Evolutionary conservation across 116 monocot genomes (phyloP).

Genomic region (Dioscorea cayenensis): DNA sequence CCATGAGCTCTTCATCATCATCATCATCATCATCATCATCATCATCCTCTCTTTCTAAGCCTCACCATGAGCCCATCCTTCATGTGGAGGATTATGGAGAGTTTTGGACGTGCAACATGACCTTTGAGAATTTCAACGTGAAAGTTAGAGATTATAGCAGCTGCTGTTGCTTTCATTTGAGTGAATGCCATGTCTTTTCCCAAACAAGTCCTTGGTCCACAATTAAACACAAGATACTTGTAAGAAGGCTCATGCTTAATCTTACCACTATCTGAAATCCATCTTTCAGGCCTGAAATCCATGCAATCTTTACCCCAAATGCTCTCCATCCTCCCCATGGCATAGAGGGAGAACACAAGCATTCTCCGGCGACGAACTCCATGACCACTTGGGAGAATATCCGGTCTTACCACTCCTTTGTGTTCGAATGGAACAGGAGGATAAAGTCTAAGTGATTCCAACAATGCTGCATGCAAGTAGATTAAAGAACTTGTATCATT

Average conservation of each 20-base stretch:
- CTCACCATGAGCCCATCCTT: slow-evolving; percentile 42
- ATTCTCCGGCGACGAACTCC: slow-evolving; percentile 4
- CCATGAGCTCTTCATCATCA: neutral
- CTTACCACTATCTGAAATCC: slow-evolving; percentile 23
- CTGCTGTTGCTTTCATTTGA: slow-evolving; percentile 36
- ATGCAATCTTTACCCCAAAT: slow-evolving; percentile 46
- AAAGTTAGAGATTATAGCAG: slow-evolving; percentile 25
- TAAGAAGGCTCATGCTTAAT: slow-evolving; percentile 34
- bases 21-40: neutral
- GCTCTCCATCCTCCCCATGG: slow-evolving; percentile 51
- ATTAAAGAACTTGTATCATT: slow-evolving; percentile 8
- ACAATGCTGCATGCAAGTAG: slow-evolving; percentile 49
- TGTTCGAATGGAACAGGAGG: slow-evolving; percentile 50
- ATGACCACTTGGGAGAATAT: slow-evolving; percentile 42
- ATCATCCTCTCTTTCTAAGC: slow-evolving; percentile 16
- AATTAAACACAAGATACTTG: slow-evolving; percentile 53
- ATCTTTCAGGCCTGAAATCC: slow-evolving; percentile 53
- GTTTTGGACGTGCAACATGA: slow-evolving; percentile 12
- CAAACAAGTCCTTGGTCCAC: slow-evolving; percentile 45
- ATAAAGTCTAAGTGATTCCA: slow-evolving; percentile 43
- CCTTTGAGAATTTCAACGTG: slow-evolving; percentile 12
- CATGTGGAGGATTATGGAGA: slow-evolving; percentile 40
- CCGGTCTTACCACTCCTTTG: slow-evolving; percentile 19
- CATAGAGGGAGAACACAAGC: slow-evolving; percentile 32
- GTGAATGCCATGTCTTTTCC: slow-evolving; percentile 46